Percentiles rank a stretch among this genome's conserved stretches.
These are phyloP conservation scores for Agrostemma githago DNA, from an alignment of 148 eudicot genomes.

Conservation along the genomic window DNA sequence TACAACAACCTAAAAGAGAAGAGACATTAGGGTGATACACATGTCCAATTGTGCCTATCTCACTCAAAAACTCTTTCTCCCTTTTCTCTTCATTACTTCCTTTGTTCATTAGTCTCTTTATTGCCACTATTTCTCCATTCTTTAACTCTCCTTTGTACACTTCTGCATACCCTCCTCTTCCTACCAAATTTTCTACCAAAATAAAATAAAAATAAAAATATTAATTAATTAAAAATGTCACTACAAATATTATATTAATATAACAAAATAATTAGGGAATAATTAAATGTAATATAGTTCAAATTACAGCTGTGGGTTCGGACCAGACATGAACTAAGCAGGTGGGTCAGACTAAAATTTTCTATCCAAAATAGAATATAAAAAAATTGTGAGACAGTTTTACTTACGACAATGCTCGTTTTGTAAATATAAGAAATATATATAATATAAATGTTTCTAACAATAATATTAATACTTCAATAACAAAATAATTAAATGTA, in stretches of 20 bases:
- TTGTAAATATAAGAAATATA: too few species aligned
- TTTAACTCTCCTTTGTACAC: constrained; percentile 69
- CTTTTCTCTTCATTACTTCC: constrained; percentile 59
- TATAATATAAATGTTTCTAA: too few species aligned
- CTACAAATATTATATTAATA: too few species aligned
- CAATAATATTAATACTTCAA: too few species aligned
- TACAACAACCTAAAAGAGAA: constrained; percentile 74
- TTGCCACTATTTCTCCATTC: constrained; percentile 68
- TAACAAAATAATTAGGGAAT: too few species aligned
- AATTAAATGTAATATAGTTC: too few species aligned
- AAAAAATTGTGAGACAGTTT: background rate
- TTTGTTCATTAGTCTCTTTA: constrained; percentile 57
- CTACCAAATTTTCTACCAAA: constrained; percentile 77
- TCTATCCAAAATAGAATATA: constrained; percentile 34
- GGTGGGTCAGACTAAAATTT: constrained; percentile 26
- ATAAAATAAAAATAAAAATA: background rate
- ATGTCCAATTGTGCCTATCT: constrained; percentile 89
- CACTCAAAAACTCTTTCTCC: constrained; percentile 87
- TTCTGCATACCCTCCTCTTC: constrained; percentile 92
- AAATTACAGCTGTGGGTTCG: too few species aligned
- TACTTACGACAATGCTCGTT: too few species aligned
- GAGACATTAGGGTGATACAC: constrained; percentile 84
- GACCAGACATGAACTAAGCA: too few species aligned
- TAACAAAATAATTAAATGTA: too few species aligned
- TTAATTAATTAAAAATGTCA: too few species aligned